These are phyloP conservation scores for Trichosanthes truncata DNA, from an alignment of 306 rosid species.

Conservation along the genomic window DNA sequence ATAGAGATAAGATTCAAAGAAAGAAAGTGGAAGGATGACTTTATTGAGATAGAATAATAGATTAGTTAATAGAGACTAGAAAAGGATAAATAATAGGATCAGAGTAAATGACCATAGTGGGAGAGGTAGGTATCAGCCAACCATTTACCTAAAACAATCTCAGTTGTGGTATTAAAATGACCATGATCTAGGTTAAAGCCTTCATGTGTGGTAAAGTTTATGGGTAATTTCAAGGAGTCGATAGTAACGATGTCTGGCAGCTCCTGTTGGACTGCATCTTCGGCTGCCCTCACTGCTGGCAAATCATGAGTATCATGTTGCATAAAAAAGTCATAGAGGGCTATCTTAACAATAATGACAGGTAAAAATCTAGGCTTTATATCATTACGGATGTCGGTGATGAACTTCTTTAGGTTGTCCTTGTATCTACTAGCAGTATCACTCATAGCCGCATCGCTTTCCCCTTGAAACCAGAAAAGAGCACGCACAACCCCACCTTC, in stretches of 20 bases:
- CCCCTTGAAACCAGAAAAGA: background rate
- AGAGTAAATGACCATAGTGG: background rate
- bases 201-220: background rate
- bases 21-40: background rate
- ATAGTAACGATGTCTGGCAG: background rate
- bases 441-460: background rate
- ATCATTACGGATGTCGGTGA: background rate
- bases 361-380: background rate
- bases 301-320: background rate
- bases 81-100: background rate
- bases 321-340: background rate
- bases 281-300: background rate
- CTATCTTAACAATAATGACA: background rate
- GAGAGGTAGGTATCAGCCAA: slow-evolving; percentile 6
- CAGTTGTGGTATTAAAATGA: background rate
- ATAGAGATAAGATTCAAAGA: background rate
- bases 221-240: background rate
- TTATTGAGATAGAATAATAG: background rate
- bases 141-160: background rate
- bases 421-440: background rate
- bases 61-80: background rate
- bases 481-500: slow-evolving; percentile 1
- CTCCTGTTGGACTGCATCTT: background rate
- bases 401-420: background rate
- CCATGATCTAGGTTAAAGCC: background rate